These are phyloP conservation scores for Hypoxylon sp. DNA, from an alignment of 2,329 filamentous ascomycete genomes.

Conservation along the genomic window DNA sequence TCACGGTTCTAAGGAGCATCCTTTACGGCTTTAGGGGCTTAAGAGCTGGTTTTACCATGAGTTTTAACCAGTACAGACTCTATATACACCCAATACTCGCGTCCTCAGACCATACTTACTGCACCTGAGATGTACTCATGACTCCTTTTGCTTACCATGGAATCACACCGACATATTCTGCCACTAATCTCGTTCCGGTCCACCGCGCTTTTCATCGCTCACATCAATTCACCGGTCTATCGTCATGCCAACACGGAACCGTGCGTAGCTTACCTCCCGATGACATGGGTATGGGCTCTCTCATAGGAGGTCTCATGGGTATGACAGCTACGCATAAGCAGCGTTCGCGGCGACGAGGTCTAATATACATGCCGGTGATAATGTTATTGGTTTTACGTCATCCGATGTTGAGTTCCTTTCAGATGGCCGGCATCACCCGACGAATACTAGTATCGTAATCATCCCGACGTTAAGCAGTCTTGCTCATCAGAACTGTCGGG, in stretches of 20 bases:
- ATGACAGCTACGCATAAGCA: neutral
- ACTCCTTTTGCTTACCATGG: neutral
- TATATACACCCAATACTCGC: neutral
- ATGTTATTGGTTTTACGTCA: neutral
- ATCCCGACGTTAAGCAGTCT: neutral
- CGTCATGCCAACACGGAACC: neutral
- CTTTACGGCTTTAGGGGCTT: neutral
- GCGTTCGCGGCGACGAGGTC: neutral
- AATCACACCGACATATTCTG: neutral
- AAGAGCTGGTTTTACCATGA: neutral
- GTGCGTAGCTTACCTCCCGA: neutral
- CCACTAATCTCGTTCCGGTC: neutral
- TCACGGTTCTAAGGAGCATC: neutral
- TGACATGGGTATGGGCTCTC: neutral
- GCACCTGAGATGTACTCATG: neutral
- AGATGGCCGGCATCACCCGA: neutral
- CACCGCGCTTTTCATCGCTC: neutral
- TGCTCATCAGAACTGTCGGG: neutral
- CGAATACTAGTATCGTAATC: neutral
- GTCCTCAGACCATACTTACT: neutral
- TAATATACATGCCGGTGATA: neutral
- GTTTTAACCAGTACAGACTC: neutral
- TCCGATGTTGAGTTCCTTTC: neutral
- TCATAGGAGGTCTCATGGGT: neutral
- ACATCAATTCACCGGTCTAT: neutral